Conservation (phyloP, 768 basidiomycete species). For the Jaapia argillacea region DNA sequence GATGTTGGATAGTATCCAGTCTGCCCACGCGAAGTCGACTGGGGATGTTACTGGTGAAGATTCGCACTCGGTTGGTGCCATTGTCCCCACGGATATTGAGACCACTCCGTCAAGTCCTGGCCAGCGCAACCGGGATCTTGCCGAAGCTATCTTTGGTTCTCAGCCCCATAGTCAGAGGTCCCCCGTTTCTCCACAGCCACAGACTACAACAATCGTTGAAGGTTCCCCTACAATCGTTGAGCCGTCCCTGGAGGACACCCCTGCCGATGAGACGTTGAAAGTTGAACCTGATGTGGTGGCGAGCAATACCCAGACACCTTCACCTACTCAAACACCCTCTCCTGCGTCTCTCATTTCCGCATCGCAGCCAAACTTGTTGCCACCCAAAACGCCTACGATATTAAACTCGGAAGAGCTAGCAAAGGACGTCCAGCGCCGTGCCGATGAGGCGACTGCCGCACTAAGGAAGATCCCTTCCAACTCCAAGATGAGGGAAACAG, state of each 20-base stretch:
- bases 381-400: conserved; percentile 5
- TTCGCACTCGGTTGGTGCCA: conserved; percentile 3
- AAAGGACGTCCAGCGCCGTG: conserved; percentile 56
- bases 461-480: conserved; percentile 42
- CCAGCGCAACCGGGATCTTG: conserved; percentile 64
- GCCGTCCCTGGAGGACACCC: not conserved
- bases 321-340: too few relatives aligned
- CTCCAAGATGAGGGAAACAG: conserved; percentile 31
- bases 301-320: too few relatives aligned
- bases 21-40: conserved; percentile 15
- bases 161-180: conserved; percentile 27
- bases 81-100: conserved; percentile 9
- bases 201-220: conserved; percentile 2
- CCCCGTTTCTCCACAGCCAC: conserved; percentile 19
- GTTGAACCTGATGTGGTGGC: too few relatives aligned
- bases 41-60: conserved; percentile 17
- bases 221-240: not conserved
- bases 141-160: conserved; percentile 62
- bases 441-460: conserved; percentile 54
- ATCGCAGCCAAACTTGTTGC: not conserved
- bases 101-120: conserved; percentile 27
- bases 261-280: not conserved
- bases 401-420: conserved; percentile 47
- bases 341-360: conserved; percentile 20
- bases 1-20: conserved; percentile 43